These are phyloP conservation scores for Chaetomium sp. DNA, from an alignment of 2,329 filamentous ascomycete genomes.

Conservation along the genomic window DNA sequence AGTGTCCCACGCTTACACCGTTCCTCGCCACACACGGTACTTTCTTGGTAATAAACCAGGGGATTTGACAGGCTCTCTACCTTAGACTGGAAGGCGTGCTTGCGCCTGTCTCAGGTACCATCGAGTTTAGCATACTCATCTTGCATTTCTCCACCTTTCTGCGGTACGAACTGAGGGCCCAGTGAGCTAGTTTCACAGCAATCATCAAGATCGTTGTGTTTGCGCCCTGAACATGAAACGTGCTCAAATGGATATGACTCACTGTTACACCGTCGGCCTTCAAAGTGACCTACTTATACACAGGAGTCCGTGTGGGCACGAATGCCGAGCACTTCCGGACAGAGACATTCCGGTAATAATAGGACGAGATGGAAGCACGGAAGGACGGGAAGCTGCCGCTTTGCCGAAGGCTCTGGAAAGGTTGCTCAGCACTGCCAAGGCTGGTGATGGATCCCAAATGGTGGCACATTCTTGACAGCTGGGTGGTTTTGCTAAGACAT, in stretches of 20 bases:
- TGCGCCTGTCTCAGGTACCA: not conserved
- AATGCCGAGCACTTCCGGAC: conserved; percentile 22
- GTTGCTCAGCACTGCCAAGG: conserved; percentile 14
- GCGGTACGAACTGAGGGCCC: not conserved
- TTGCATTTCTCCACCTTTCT: not conserved
- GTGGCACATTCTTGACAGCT: not conserved
- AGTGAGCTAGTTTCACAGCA: not conserved
- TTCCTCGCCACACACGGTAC: no score
- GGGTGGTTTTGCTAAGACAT: not conserved
- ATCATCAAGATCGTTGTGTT: not conserved
- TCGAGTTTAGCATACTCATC: not conserved
- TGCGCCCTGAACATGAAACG: conserved; percentile 26
- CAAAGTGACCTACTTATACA: no score
- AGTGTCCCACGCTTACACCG: not conserved
- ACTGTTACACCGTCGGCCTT: conserved; percentile 13
- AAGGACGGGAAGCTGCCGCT: conserved; percentile 1
- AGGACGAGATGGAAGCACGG: not conserved
- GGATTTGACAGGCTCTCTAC: no score
- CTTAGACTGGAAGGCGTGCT: not conserved
- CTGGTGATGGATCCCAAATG: conserved; percentile 12
- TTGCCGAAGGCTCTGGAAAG: not conserved
- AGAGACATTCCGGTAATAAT: conserved; percentile 20
- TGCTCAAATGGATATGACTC: conserved; percentile 25
- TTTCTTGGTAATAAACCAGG: no score
- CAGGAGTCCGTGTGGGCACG: not conserved